Evolutionary conservation across 805 yeast genomes (phyloP).

Genomic region (Cyberlindnera americana): DNA sequence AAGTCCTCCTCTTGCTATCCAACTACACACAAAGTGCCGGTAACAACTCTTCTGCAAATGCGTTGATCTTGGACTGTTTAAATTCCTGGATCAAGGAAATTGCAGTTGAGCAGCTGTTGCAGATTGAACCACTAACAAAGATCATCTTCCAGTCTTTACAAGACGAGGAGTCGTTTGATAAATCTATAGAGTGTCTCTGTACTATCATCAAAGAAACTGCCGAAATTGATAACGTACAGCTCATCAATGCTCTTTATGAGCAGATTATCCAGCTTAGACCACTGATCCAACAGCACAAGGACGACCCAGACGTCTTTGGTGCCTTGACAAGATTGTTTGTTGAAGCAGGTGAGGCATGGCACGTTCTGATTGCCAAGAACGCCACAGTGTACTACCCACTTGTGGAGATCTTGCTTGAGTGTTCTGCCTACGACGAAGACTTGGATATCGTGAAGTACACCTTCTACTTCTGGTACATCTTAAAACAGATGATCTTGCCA

Average conservation of each 20-base stretch:
- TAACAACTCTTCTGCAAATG: slow-evolving; percentile 29
- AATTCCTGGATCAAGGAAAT: slow-evolving; percentile 91
- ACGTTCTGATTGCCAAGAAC: slow-evolving; percentile 69
- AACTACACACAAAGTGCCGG: slow-evolving; percentile 39
- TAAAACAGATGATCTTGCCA: slow-evolving; percentile 63
- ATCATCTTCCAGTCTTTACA: slow-evolving; percentile 62
- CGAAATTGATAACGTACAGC: slow-evolving; percentile 60
- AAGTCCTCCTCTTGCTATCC: slow-evolving; percentile 61
- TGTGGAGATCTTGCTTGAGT: slow-evolving; percentile 66
- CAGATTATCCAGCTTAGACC: slow-evolving; percentile 63
- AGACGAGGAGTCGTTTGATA: slow-evolving; percentile 68
- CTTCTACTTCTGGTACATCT: slow-evolving; percentile 85
- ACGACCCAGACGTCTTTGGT: slow-evolving; percentile 53
- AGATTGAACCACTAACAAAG: slow-evolving; percentile 58
- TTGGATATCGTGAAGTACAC: slow-evolving; percentile 87
- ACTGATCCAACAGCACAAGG: slow-evolving; percentile 40
- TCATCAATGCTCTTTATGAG: slow-evolving; percentile 64
- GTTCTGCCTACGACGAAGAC: slow-evolving; percentile 74
- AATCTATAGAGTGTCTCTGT: slow-evolving; percentile 82
- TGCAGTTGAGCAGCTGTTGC: slow-evolving; percentile 65
- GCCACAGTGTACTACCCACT: slow-evolving; percentile 70
- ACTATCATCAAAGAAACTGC: slow-evolving; percentile 78
- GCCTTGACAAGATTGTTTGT: slow-evolving; percentile 74
- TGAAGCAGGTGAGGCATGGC: slow-evolving; percentile 97
- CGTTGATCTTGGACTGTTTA: slow-evolving; percentile 66